These are phyloP conservation scores for Colletotrichum tropicicola DNA, from an alignment of 2,329 filamentous ascomycete genomes.

Conservation along the genomic window DNA sequence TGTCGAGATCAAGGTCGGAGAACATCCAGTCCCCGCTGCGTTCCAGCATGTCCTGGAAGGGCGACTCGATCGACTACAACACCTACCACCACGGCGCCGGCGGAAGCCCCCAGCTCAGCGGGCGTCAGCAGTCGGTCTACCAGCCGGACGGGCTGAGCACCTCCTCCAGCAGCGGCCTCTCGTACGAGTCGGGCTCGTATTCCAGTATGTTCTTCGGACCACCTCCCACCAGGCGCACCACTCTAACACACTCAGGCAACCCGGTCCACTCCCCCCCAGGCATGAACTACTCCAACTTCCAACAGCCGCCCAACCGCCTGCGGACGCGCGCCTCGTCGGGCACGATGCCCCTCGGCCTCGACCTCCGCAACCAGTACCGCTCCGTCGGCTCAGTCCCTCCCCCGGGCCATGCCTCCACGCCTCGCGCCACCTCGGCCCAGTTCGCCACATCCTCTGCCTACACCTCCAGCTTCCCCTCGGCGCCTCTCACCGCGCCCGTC, in stretches of 20 bases:
- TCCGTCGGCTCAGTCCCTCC: constrained; percentile 42
- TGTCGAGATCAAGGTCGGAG: constrained; percentile 65
- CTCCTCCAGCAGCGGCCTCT: constrained; percentile 49
- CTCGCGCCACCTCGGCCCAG: constrained; percentile 36
- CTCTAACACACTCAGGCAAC: constrained; percentile 45
- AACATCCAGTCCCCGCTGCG: constrained; percentile 67
- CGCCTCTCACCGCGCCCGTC: constrained; percentile 62
- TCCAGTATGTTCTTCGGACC: constrained; percentile 50
- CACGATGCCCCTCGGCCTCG: constrained; percentile 54
- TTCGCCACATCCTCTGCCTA: constrained; percentile 42
- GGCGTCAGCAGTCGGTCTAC: constrained; percentile 60
- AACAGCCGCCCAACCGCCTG: constrained; percentile 54
- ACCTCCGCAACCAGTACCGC: constrained; percentile 56
- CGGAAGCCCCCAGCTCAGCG: constrained; percentile 55
- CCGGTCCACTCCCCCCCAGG: constrained; percentile 59
- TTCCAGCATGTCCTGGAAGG: constrained; percentile 71
- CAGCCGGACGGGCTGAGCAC: constrained; percentile 56
- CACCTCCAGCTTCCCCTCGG: constrained; percentile 60
- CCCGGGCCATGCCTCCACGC: constrained; percentile 39
- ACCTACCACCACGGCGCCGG: constrained; percentile 57
- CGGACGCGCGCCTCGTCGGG: constrained; percentile 60
- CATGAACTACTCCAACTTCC: constrained; percentile 58
- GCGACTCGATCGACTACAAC: constrained; percentile 65
- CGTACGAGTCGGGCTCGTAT: constrained; percentile 62
- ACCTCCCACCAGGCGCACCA: not conserved